Evolutionary conservation across 2,329 filamentous ascomycete species (phyloP).

Genomic region (Alternaria sp.): DNA sequence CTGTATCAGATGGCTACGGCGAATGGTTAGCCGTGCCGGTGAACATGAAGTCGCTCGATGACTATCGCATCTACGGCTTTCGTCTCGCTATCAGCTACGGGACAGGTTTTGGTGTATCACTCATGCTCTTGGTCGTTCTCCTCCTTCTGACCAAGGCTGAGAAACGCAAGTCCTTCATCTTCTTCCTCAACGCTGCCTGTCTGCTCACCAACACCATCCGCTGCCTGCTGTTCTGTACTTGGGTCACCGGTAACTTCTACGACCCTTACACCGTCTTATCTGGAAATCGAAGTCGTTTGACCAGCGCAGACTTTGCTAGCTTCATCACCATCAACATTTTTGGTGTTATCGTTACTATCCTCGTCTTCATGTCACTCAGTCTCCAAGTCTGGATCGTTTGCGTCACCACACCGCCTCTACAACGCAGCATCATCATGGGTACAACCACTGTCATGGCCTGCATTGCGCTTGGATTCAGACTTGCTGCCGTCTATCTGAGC

Average conservation of each 20-base stretch:
- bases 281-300: slow-evolving; percentile 63
- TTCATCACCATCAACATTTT: slow-evolving; percentile 61
- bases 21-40: slow-evolving; percentile 46
- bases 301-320: slow-evolving; percentile 54
- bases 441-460: slow-evolving; percentile 61
- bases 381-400: slow-evolving; percentile 72
- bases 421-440: slow-evolving; percentile 57
- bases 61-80: slow-evolving; percentile 58
- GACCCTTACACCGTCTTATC: slow-evolving; percentile 69
- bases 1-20: slow-evolving; percentile 52
- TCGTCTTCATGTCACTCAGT: slow-evolving; percentile 67
- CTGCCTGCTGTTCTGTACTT: slow-evolving; percentile 65
- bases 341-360: slow-evolving; percentile 62
- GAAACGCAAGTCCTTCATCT: slow-evolving; percentile 71
- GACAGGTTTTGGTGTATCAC: slow-evolving; percentile 73
- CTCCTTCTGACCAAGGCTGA: slow-evolving; percentile 71
- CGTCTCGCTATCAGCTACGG: slow-evolving; percentile 70
- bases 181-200: slow-evolving; percentile 70
- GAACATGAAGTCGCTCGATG: slow-evolving; percentile 56
- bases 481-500: slow-evolving; percentile 62
- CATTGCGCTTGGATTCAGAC: slow-evolving; percentile 63
- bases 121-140: slow-evolving; percentile 71
- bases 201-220: slow-evolving; percentile 70
- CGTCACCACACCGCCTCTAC: slow-evolving; percentile 56
- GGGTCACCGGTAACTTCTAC: slow-evolving; percentile 68